Evolutionary conservation across 1,284 basidiomycete genomes (phyloP), one percentile per base, ranked within the genome.

Genomic region (Puccinia novopanici): DNA sequence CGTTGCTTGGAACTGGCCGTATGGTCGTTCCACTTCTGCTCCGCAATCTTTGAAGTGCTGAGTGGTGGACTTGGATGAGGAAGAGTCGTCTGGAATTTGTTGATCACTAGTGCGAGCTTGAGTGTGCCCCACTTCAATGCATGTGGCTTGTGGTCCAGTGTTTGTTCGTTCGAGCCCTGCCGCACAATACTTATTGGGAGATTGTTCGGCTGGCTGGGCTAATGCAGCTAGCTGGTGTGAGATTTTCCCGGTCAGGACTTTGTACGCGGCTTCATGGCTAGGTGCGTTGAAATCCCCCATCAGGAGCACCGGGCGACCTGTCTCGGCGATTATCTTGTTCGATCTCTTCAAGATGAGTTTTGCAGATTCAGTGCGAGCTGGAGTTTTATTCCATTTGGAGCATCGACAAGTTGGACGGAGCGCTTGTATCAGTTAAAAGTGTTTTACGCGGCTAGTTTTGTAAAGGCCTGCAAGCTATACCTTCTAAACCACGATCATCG

Each of bases 201-300:
- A 61, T 34, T 61, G 27, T 17, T 61, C 59, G 6, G 59, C 19
- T 27, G 59, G 59, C 30, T 61, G 59, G 61, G 15, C 10, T 65
- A 37, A n/a, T 3, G 37, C 37, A n/a, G n/a, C n/a, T n/a, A n/a
- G n/a, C 9, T 42, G 10, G 15, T 65, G 37, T 37, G 37, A 61
- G 17, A 6, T 9, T 65, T 67, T 67, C 24, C 81, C 82, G 0
- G 83, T 84, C 3, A 84, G 68, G 12, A 80, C 76, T 37, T 82
- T 81, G 68, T 84, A 84, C 12, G 82, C 61, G 9, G 61, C 37
- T 42, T 65, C 61, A 22, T 82, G 63, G 0, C 74, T 76, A 0
- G 82, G 81, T n/a, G 83, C 83, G 65, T 84, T 84, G n/a, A 84
- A 40, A 50, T 84, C 84, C 0, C 84, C 84, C 17, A 82, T 74